phyloP scores from a whole-genome alignment of 1,284 basidiomycete genomes.

The Exobasidium cylindrosporum region DNA sequence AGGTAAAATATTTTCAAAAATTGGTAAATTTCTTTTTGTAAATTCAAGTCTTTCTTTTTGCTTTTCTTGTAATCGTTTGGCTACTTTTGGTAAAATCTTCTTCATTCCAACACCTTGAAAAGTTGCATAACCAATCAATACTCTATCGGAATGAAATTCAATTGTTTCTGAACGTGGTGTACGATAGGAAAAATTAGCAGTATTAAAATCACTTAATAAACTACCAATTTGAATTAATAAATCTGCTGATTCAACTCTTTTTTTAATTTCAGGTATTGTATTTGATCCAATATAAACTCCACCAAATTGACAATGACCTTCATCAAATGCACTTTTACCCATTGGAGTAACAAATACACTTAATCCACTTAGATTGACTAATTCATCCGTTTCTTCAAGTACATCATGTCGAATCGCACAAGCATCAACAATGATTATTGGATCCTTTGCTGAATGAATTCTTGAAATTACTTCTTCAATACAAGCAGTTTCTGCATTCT shows the following conservation, averaged over 20 bases:
- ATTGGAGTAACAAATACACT: slow-evolving; percentile 66
- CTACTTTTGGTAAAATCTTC: slow-evolving; percentile 38
- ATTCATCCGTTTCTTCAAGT: slow-evolving; percentile 66
- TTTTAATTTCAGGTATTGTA: slow-evolving; percentile 63
- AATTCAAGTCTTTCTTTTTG: slow-evolving; percentile 14
- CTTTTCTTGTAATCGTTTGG: slow-evolving; percentile 19
- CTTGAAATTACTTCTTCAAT: slow-evolving; percentile 64
- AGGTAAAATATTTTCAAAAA: slow-evolving; percentile 25
- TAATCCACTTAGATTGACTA: slow-evolving; percentile 66
- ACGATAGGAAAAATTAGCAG: slow-evolving; percentile 64
- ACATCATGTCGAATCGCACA: slow-evolving; percentile 79
- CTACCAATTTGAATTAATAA: slow-evolving; percentile 78
- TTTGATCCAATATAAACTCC: slow-evolving; percentile 64
- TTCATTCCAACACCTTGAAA: slow-evolving; percentile 57
- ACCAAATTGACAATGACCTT: slow-evolving; percentile 78
- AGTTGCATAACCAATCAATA: slow-evolving; percentile 55
- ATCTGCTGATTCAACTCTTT: slow-evolving; percentile 76
- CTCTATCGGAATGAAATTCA: slow-evolving; percentile 71
- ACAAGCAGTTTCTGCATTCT: slow-evolving; percentile 61
- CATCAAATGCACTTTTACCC: slow-evolving; percentile 80
- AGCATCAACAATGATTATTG: slow-evolving; percentile 80
- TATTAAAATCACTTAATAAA: slow-evolving; percentile 85
- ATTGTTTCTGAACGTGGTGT: slow-evolving; percentile 50
- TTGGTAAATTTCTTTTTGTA: slow-evolving; percentile 23
- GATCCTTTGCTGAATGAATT: slow-evolving; percentile 67